Evolutionary conservation across 169 alveolate genomes (phyloP).

Genomic region (Cyclospora cayetanensis): DNA sequence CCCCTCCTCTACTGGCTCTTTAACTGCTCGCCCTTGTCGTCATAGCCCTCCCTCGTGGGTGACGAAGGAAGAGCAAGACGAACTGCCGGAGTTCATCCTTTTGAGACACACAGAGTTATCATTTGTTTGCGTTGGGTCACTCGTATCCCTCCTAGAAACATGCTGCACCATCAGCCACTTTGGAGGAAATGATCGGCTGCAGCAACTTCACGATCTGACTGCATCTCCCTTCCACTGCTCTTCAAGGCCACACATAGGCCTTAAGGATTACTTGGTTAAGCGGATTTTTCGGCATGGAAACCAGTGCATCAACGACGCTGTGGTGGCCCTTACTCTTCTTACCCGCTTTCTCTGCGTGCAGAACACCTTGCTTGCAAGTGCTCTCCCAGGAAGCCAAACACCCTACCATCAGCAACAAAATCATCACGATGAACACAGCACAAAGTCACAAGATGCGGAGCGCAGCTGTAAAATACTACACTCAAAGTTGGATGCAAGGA

Average conservation of each 20-base stretch:
- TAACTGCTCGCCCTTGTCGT: neutral
- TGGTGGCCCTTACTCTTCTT: slow-evolving; percentile 43
- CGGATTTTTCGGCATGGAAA: slow-evolving; percentile 56
- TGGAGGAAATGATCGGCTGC: slow-evolving; percentile 27
- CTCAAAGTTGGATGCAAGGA: neutral
- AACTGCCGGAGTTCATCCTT: neutral
- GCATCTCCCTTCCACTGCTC: slow-evolving; percentile 57
- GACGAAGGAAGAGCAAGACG: neutral
- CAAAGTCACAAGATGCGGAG: neutral
- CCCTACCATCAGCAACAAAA: neutral
- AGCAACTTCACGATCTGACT: slow-evolving; percentile 19
- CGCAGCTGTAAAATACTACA: neutral
- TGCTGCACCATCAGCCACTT: slow-evolving; percentile 50
- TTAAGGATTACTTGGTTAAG: slow-evolving; percentile 47
- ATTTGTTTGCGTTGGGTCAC: slow-evolving; percentile 38
- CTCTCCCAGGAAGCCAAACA: neutral
- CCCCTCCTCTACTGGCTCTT: neutral
- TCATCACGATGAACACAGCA: neutral
- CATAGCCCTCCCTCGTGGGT: neutral
- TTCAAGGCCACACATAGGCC: slow-evolving; percentile 45
- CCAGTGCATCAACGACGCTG: slow-evolving; percentile 41
- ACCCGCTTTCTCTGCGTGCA: slow-evolving; percentile 48
- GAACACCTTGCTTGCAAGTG: slow-evolving; percentile 31
- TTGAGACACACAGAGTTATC: slow-evolving; percentile 43
- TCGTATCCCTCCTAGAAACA: slow-evolving; percentile 3